Conservation (phyloP, 768 basidiomycete species). For the Clavulina sp. region DNA sequence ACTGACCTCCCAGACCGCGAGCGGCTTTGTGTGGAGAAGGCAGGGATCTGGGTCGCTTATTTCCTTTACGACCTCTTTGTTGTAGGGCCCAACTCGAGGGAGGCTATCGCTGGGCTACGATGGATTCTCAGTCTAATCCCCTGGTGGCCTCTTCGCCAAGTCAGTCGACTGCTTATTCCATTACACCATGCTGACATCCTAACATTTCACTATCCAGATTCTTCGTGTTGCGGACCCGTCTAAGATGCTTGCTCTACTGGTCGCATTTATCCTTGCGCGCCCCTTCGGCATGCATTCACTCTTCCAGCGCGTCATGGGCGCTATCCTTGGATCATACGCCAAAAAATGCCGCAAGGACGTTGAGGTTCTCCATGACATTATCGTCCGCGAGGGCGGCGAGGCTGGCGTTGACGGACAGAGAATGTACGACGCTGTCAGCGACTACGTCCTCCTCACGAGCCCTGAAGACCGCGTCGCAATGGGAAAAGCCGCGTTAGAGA, state of each 20-base stretch:
- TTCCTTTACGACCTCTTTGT: neutral
- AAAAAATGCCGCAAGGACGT: neutral
- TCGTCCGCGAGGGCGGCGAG: neutral
- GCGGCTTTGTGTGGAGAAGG: neutral
- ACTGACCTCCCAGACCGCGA: neutral
- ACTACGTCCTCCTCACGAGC: neutral
- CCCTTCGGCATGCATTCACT: neutral
- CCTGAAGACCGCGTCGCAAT: neutral
- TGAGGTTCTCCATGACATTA: neutral
- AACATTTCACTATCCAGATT: neutral
- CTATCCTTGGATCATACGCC: neutral
- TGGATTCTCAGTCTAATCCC: neutral
- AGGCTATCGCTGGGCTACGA: neutral
- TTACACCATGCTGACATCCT: neutral
- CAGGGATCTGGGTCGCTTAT: no score
- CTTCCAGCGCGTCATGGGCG: neutral
- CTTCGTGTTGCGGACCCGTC: no score
- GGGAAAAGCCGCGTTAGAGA: no score
- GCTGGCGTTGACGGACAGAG: neutral
- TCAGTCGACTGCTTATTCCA: neutral
- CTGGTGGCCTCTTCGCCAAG: neutral
- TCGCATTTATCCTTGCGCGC: neutral
- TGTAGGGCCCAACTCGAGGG: neutral
- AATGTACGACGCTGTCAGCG: neutral
- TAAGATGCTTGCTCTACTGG: neutral